These are phyloP conservation scores for Anthracocystis panici-leucophaei DNA, from an alignment of 1,284 basidiomycete genomes.

Conservation along the genomic window DNA sequence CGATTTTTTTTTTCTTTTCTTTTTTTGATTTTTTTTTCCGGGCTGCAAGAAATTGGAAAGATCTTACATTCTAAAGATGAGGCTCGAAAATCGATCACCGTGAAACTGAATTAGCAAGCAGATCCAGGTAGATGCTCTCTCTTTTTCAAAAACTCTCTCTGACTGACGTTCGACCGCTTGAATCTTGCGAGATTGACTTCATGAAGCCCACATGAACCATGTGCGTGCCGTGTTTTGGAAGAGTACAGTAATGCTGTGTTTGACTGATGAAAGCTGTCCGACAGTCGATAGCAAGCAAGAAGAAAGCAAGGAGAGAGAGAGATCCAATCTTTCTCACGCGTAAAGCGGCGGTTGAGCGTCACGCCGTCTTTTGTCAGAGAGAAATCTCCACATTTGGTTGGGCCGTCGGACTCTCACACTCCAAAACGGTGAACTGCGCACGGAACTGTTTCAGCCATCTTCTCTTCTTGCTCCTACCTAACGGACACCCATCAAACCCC, in stretches of 20 bases:
- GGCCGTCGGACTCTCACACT: background rate
- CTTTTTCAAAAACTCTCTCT: background rate
- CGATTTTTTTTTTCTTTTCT: constrained; percentile 2
- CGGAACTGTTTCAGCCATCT: constrained; percentile 2
- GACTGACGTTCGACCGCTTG: background rate
- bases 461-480: background rate
- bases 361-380: background rate
- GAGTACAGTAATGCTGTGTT: background rate
- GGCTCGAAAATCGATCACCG: constrained; percentile 25
- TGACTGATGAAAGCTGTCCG: background rate
- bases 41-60: background rate
- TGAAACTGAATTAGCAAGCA: background rate
- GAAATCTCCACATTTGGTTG: constrained; percentile 16
- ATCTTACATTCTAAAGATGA: constrained; percentile 11
- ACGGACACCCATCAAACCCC: background rate
- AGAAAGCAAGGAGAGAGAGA: background rate
- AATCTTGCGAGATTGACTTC: background rate
- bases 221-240: too few species aligned
- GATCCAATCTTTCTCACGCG: constrained; percentile 21
- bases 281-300: background rate
- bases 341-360: constrained; percentile 14
- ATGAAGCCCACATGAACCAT: too few species aligned
- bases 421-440: background rate
- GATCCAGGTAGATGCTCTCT: background rate
- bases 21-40: too few species aligned